These are phyloP conservation scores for Trifolium pratense DNA, from an alignment of 306 rosid species.

Conservation along the genomic window DNA sequence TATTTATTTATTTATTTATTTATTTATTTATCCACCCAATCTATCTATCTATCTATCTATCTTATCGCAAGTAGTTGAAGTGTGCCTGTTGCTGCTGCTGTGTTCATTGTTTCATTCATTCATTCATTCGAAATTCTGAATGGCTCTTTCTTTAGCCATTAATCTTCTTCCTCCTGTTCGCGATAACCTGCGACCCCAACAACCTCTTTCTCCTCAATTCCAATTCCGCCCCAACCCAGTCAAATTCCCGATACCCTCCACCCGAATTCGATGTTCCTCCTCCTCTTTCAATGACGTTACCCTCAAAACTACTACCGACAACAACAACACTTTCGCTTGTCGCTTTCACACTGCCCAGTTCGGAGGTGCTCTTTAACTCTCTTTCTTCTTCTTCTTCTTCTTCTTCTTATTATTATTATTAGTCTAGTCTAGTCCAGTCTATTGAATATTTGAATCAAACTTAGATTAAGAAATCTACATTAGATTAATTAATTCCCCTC, in stretches of 20 bases:
- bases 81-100: too few species aligned
- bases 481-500: neutral
- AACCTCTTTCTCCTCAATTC: neutral
- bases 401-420: too few species aligned
- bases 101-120: neutral
- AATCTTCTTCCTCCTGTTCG: too few species aligned
- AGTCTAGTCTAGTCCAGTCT: too few species aligned
- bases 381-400: neutral
- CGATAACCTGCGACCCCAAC: neutral
- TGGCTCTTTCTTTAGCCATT: conserved; percentile 38
- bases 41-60: too few species aligned
- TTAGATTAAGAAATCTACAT: neutral
- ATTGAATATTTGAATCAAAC: too few species aligned
- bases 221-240: conserved; percentile 23
- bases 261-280: conserved; percentile 33
- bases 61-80: neutral
- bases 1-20: too few species aligned
- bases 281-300: conserved; percentile 36
- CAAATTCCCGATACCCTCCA: conserved; percentile 23
- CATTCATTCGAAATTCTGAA: neutral
- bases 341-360: conserved; percentile 25
- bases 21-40: neutral
- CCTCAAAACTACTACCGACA: conserved; percentile 20
- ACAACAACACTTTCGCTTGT: conserved; percentile 24
- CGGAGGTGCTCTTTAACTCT: conserved; percentile 30